Percentiles rank a stretch among this genome's conserved stretches.
Evolutionary conservation across 2,329 filamentous ascomycete species (phyloP).

Genomic region (Nemania diffusa): DNA sequence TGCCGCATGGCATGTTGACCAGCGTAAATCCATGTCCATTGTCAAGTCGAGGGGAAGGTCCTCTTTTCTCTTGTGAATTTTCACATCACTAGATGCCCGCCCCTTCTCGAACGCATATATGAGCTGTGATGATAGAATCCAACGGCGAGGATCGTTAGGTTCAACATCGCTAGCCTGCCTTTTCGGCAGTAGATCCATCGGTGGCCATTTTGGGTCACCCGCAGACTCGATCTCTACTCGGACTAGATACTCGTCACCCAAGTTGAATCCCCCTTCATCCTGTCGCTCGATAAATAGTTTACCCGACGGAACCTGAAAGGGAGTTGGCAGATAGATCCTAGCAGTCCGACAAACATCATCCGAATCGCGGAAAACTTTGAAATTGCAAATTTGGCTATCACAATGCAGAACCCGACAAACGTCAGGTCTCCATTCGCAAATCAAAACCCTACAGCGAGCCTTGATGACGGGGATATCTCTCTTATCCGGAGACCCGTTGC

Average conservation of each 20-base stretch:
- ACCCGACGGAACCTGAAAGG: conserved; percentile 64
- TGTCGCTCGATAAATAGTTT: conserved; percentile 61
- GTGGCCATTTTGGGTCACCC: conserved; percentile 63
- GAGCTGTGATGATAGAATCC: conserved; percentile 45
- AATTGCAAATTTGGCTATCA: conserved; percentile 64
- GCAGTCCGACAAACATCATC: conserved; percentile 59
- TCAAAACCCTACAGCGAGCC: conserved; percentile 57
- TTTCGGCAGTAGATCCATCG: conserved; percentile 54
- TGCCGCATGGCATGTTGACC: conserved; percentile 44
- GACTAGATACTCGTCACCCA: conserved; percentile 62
- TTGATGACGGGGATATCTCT: conserved; percentile 51
- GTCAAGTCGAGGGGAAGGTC: conserved; percentile 41
- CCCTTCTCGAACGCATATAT: conserved; percentile 47
- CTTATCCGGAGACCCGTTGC: conserved; percentile 50
- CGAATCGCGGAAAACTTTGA: conserved; percentile 62
- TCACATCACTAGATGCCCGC: conserved; percentile 43
- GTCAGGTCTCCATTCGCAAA: conserved; percentile 51
- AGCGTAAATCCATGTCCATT: conserved; percentile 50
- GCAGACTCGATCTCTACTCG: conserved; percentile 64
- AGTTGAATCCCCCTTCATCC: conserved; percentile 59
- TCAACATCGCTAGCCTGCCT: conserved; percentile 44
- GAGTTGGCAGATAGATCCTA: conserved; percentile 58
- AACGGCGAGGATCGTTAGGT: conserved; percentile 43
- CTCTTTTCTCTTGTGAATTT: conserved; percentile 44
- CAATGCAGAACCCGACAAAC: conserved; percentile 60